Base-by-base conservation (phyloP, 805 yeast genomes). In the Saccharomycopsis sp. region DNA sequence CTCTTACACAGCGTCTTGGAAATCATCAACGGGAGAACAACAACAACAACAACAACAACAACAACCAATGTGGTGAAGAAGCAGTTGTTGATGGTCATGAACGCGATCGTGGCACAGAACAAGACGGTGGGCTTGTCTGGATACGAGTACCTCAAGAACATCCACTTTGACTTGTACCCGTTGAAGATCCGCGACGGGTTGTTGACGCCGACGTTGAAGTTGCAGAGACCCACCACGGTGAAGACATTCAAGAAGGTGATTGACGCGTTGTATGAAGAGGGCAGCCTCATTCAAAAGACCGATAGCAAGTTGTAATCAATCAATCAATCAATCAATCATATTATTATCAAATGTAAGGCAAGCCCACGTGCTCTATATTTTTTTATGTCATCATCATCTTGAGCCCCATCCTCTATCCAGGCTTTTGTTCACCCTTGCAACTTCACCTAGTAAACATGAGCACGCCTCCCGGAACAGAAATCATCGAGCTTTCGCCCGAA, bases 141-240 rank as follows among this genome's bases (percentile, higher is more conserved):
- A 0, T 77, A 75, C 52, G 87, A 80, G 54, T 72, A 70, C 48
- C 43, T 80, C 20, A 75, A 74, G 54, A 80, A 80, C 49, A 46
- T 75, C 25, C 50, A 56, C 21, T 56, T 77, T 25, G 73, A 59
- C 32, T 44, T 73, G 36, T 83, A 78, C 50, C 84, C 86, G 4
- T 61, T 80, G 49, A 73, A 64, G 30, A 60, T 76, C 12, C 75
- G 68, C 35, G 73, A 74, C 42, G 78, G 75, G 36, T 69, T 73
- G 2, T 57, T 80, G 30, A 80, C 89, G 2, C 88, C 88, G 30
- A 80, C 88, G 4, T 53, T 74, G 48, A 74, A 75, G 56, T 58
- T 74, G 39, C 73, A 72, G 56, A 62, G 83, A 43, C 59, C 67
- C 2, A 60, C 62, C 20, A 75, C 77, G 1, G 64, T 65, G 30